Base-by-base conservation (phyloP, 2,329 filamentous ascomycete genomes). In the Aspergillus hortae region DNA sequence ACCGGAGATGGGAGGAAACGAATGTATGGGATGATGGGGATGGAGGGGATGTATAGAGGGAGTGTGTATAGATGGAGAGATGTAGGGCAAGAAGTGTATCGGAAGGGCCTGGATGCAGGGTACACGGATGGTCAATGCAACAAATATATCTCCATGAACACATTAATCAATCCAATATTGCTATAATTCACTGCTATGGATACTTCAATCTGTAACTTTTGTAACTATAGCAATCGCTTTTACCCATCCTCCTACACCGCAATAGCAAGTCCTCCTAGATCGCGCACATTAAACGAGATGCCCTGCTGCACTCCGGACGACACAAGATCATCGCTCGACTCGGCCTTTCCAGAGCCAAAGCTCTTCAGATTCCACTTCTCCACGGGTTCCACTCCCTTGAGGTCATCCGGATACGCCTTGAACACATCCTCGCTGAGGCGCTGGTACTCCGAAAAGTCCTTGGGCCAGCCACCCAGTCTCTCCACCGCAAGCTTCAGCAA, bases 331-430 rank as follows among this genome's bases (percentile, higher is more conserved):
- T 67, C 59, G 21, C 67, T 61, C 12, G 65, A 66, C 62, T 78
- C 73, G 2, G 77, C 77, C 61, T 74, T 75, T 1, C 77, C 77
- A 6, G 35, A 72, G 0, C 76, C 77, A 57, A 73, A 78, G 0
- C 61, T 67, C 61, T 77, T 74, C 6, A 74, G 62, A 49, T 70
- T 65, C 76, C 76, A 79, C 65, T 75, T 77, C 63, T 78, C 75
- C 1, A 76, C 71, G 1, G 74, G 75, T 50, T 75, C 69, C 1
- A 70, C 62, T 0, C 69, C 71, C 60, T 73, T 71, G 59, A 78
- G 65, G 35, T 71, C 67, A 2, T 59, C 50, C 5, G 63, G 62
- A 53, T 74, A 80, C 14, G 64, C 60, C 9, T 65, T 57, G 62
- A 77, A 77, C 6, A 79, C 46, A 40, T 76, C 68, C 4, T 69